Evolutionary conservation across 1,284 basidiomycete species (phyloP).

Genomic region (Ustilago loliicola): DNA sequence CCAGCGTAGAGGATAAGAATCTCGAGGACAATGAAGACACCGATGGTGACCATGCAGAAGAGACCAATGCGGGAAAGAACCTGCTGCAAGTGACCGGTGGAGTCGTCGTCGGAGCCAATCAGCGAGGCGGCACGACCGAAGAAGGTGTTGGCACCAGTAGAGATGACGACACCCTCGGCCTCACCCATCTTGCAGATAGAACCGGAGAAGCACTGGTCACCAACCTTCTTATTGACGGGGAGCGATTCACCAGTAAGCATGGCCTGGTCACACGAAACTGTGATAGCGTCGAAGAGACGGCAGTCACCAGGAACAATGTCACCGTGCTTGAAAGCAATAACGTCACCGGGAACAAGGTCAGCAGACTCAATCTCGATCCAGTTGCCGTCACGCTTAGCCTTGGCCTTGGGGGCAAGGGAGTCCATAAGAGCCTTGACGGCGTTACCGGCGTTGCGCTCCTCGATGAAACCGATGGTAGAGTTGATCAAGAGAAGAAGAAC

Average conservation of each 20-base stretch:
- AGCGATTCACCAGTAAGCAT: conserved; percentile 98
- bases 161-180: conserved; percentile 89
- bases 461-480: conserved; percentile 97
- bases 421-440: conserved; percentile 99
- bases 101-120: conserved; percentile 93
- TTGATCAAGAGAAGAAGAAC: conserved; percentile 91
- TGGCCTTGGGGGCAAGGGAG: conserved; percentile 96
- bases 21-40: conserved; percentile 92
- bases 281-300: conserved; percentile 83
- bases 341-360: conserved; percentile 90
- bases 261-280: conserved; percentile 83
- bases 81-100: conserved; percentile 78
- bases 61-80: conserved; percentile 91
- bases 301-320: conserved; percentile 90
- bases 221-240: conserved; percentile 84
- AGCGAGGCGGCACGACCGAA: conserved; percentile 94
- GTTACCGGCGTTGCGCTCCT: conserved; percentile 96
- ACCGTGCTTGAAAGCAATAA: conserved; percentile 87
- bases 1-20: conserved; percentile 94
- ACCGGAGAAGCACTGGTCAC: conserved; percentile 78
- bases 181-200: conserved; percentile 80
- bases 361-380: conserved; percentile 77
- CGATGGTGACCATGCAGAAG: conserved; percentile 86
- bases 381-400: conserved; percentile 75
- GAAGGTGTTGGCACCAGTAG: conserved; percentile 89